phyloP scores from a whole-genome alignment of 2,329 filamentous ascomycete species.

The Thielaviopsis ethacetica region DNA sequence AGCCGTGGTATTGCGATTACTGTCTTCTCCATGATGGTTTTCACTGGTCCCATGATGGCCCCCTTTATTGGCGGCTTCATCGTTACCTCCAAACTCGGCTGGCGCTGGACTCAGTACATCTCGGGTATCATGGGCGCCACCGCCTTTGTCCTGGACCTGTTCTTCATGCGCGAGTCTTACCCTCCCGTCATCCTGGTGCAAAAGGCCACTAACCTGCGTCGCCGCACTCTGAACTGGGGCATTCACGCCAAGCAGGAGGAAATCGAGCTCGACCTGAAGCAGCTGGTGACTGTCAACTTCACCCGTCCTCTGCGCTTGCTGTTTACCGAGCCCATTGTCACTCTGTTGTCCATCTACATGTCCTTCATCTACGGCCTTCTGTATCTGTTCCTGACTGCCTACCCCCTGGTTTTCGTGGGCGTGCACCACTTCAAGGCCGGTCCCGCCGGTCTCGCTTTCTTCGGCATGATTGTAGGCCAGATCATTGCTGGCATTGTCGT shows the following conservation, averaged over 20 bases:
- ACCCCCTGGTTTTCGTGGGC: slow-evolving; percentile 61
- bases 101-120: slow-evolving; percentile 59
- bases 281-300: slow-evolving; percentile 50
- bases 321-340: slow-evolving; percentile 52
- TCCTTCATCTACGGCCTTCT: slow-evolving; percentile 63
- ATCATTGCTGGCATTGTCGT: slow-evolving; percentile 50
- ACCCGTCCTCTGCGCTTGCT: slow-evolving; percentile 49
- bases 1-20: slow-evolving; percentile 35
- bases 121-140: slow-evolving; percentile 44
- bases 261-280: slow-evolving; percentile 48
- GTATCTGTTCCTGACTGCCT: slow-evolving; percentile 75
- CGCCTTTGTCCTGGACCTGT: slow-evolving; percentile 40
- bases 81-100: slow-evolving; percentile 40
- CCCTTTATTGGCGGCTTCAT: slow-evolving; percentile 58
- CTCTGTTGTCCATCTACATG: slow-evolving; percentile 53
- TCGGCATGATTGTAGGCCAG: slow-evolving; percentile 67
- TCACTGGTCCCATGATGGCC: slow-evolving; percentile 49
- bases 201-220: slow-evolving; percentile 44
- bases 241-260: slow-evolving; percentile 58
- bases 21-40: slow-evolving; percentile 34
- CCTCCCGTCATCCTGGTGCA: slow-evolving; percentile 46
- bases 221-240: slow-evolving; percentile 51
- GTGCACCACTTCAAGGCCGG: slow-evolving; percentile 57
- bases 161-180: slow-evolving; percentile 55
- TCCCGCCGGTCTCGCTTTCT: slow-evolving; percentile 61